Evolutionary conservation across 176 grass and related monocot species (phyloP), one percentile per base, ranked within the genome.

Genomic region (Rhynchospora breviuscula): DNA sequence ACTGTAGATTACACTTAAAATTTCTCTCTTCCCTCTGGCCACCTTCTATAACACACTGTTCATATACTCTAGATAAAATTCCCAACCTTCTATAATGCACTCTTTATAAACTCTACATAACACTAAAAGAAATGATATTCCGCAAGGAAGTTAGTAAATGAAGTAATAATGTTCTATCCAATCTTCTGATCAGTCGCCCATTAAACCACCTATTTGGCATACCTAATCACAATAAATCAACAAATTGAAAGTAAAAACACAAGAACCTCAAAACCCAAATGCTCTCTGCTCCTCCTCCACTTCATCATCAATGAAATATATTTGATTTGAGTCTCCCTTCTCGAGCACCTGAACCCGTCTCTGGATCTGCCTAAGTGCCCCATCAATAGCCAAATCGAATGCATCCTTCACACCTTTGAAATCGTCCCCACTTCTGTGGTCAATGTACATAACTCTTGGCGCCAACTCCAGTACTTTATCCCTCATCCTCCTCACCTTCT

Each of bases 341-440:
- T 92, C 80, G 44, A 90, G 61, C 11, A 89, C 91, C 60, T 76
- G 62, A 9, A 78, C 84, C 25, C 93, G 85, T 64, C 80, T 72
- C 52, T 76, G 51, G 45, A 99, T 90, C 68, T 89, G 84, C 67
- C 83, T 72, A 51, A 99, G 86, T 2, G 59, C 88, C 18, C 96
- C 93, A 11, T 98, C 96, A 51, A 98, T 68, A 1, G 96, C 90
- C 40, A 92, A 62, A 66, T 94, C 90, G 15, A 94, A 72, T 11
- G 90, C 93, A 45, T 94, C 93, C 64, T 90, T 90, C 29, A 68
- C 56, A 25, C 23, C 81, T 66, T 60, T 84, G 51, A 92, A 68
- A 23, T 85, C 92, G 0, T 15, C 33, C 63, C 88, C 65, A 83
- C 88, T 88, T 31, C 92, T 88, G 64, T 92, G 88, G 26, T 88